These are phyloP conservation scores for Talaromyces borbonicus DNA, from an alignment of 495 filamentous ascomycete species.

Conservation along the genomic window DNA sequence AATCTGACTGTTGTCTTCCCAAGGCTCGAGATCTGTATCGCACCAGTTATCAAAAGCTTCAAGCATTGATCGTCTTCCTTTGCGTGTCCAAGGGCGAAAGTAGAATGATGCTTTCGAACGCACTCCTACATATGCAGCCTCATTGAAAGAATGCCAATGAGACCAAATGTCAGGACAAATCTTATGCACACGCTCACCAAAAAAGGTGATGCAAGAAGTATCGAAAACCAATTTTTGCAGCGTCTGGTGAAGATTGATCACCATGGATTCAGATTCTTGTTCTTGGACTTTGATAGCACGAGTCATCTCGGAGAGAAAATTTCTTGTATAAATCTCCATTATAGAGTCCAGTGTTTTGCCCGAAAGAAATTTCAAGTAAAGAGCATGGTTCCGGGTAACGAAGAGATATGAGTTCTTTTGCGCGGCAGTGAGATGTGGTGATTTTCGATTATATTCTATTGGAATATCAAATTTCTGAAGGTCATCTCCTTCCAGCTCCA, in stretches of 20 bases:
- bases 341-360: neutral
- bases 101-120: slow-evolving; percentile 5
- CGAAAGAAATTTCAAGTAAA: slow-evolving; percentile 5
- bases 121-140: slow-evolving; percentile 5
- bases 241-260: neutral
- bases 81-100: neutral
- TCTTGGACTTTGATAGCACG: neutral
- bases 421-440: neutral
- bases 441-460: slow-evolving; percentile 1
- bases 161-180: slow-evolving; percentile 5
- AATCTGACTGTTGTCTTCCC: neutral
- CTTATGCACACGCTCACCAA: neutral
- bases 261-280: neutral
- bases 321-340: slow-evolving; percentile 1
- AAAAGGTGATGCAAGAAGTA: slow-evolving; percentile 5
- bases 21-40: slow-evolving; percentile 2
- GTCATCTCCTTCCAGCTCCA: slow-evolving; percentile 1
- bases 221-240: slow-evolving; percentile 6
- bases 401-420: slow-evolving; percentile 5
- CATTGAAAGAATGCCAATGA: slow-evolving; percentile 5
- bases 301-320: neutral
- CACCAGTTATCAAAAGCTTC: slow-evolving; percentile 7
- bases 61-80: neutral
- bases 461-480: slow-evolving; percentile 4
- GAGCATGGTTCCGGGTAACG: slow-evolving; percentile 1